A percentile compares a stretch with the other conserved stretches of the same genome.
Evolutionary conservation across 1,284 basidiomycete species (phyloP).

Genomic region (Marasmius oreades): DNA sequence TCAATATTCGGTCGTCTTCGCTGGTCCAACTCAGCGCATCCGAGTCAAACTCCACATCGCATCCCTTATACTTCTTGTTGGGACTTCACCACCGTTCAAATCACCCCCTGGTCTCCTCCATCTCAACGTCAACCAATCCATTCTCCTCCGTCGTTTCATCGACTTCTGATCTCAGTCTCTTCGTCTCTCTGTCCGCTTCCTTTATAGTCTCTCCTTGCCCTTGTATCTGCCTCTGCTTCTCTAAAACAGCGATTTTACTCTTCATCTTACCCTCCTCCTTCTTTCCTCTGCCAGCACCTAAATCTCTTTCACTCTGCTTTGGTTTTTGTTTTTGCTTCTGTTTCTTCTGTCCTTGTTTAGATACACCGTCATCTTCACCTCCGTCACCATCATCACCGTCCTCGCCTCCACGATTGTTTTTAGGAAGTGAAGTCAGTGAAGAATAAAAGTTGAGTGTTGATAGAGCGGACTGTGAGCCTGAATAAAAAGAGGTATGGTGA

Average conservation of each 20-base stretch:
- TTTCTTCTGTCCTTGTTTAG: constrained; percentile 5
- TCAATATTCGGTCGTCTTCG: too few relatives aligned
- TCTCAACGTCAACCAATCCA: too few relatives aligned
- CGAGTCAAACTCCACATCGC: too few relatives aligned
- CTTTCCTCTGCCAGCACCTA: constrained; percentile 23
- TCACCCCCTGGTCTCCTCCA: too few relatives aligned
- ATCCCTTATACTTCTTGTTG: too few relatives aligned
- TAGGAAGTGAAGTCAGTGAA: constrained; percentile 58
- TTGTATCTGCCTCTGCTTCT: constrained; percentile 19
- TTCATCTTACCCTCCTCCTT: constrained; percentile 49
- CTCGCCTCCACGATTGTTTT: constrained; percentile 47
- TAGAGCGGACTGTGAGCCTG: constrained; percentile 29
- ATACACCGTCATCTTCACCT: constrained; percentile 14
- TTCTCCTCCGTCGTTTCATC: neutral
- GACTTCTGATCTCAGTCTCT: neutral
- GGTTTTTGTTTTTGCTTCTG: constrained; percentile 23
- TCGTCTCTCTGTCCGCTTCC: constrained; percentile 21
- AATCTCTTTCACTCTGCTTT: neutral
- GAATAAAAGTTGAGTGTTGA: constrained; percentile 59
- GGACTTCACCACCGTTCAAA: too few relatives aligned
- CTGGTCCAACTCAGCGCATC: too few relatives aligned
- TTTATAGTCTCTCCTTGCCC: neutral
- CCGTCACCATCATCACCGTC: constrained; percentile 22
- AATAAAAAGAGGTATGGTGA: constrained; percentile 4
- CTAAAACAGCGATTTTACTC: constrained; percentile 40